Percentiles rank a stretch among this genome's conserved stretches.
These are phyloP conservation scores for Barbarea vulgaris DNA, from an alignment of 345 rosid species.

Conservation along the genomic window DNA sequence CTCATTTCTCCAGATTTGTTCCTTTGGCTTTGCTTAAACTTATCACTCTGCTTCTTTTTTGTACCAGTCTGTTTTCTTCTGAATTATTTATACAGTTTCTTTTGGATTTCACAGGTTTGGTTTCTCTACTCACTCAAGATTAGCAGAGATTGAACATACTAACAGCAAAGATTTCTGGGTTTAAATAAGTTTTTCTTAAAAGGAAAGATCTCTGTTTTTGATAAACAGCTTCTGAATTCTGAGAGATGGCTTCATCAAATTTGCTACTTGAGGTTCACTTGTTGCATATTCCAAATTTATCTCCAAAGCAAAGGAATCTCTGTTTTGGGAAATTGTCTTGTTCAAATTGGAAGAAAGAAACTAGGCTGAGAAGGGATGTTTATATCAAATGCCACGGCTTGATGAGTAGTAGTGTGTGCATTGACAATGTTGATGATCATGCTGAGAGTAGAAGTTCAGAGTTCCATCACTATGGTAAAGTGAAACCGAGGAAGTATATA, in stretches of 20 bases:
- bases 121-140: slow-evolving; percentile 9
- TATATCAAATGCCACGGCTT: slow-evolving; percentile 42
- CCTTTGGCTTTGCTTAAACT: slow-evolving; percentile 1
- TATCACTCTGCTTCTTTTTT: background rate
- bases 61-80: background rate
- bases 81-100: background rate
- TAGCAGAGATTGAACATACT: background rate
- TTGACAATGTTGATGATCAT: slow-evolving; percentile 37
- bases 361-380: slow-evolving; percentile 25
- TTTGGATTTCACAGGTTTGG: slow-evolving; percentile 15
- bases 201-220: slow-evolving; percentile 10
- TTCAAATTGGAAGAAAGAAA: slow-evolving; percentile 38
- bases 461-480: slow-evolving; percentile 25
- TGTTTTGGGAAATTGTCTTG: slow-evolving; percentile 26
- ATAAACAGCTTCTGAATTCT: background rate
- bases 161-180: slow-evolving; percentile 7
- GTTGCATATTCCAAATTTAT: slow-evolving; percentile 34
- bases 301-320: slow-evolving; percentile 32
- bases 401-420: slow-evolving; percentile 45
- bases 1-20: slow-evolving; percentile 24
- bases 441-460: slow-evolving; percentile 50
- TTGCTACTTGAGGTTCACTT: slow-evolving; percentile 42
- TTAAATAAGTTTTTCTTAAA: background rate
- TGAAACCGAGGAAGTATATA: slow-evolving; percentile 29
- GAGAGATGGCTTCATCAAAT: slow-evolving; percentile 55